Percentiles rank a stretch among this genome's conserved stretches.
Conservation (phyloP, 2,329 filamentous ascomycete species). For the Basipetospora chlamydospora region DNA sequence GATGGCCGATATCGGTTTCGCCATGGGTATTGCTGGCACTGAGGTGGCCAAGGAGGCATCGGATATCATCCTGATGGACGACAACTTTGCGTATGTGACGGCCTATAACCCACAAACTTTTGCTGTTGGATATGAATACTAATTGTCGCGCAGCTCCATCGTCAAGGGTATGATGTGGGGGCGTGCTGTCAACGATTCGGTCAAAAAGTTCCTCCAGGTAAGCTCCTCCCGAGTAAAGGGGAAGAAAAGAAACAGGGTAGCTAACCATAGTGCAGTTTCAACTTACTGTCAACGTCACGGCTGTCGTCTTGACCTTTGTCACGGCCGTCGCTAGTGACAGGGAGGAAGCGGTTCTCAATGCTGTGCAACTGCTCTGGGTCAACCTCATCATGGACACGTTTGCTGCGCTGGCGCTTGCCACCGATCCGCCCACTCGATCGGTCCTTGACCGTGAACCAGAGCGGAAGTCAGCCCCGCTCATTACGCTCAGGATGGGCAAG, state of each 20-base stretch:
- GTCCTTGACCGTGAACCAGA: conserved; percentile 29
- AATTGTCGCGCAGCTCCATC: conserved; percentile 16
- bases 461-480: conserved; percentile 54
- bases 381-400: conserved; percentile 53
- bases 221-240: too few relatives aligned
- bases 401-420: conserved; percentile 33
- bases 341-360: conserved; percentile 39
- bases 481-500: conserved; percentile 57
- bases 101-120: too few relatives aligned
- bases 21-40: conserved; percentile 48
- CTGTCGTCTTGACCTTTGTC: conserved; percentile 43
- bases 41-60: too few relatives aligned
- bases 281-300: conserved; percentile 50
- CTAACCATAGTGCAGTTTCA: conserved; percentile 38
- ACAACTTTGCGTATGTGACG: conserved; percentile 27
- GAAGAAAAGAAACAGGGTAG: too few relatives aligned
- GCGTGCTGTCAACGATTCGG: conserved; percentile 46
- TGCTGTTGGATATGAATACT: not conserved
- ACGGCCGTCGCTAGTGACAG: conserved; percentile 37
- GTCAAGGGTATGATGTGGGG: conserved; percentile 50
- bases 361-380: conserved; percentile 47
- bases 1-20: conserved; percentile 47
- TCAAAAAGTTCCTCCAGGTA: conserved; percentile 48
- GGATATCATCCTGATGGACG: conserved; percentile 46
- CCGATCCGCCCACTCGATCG: conserved; percentile 18